Evolutionary conservation across 75 land plant genomes (phyloP), one percentile per base, ranked within the genome.

Genomic region (Selaginella moellendorffii): DNA sequence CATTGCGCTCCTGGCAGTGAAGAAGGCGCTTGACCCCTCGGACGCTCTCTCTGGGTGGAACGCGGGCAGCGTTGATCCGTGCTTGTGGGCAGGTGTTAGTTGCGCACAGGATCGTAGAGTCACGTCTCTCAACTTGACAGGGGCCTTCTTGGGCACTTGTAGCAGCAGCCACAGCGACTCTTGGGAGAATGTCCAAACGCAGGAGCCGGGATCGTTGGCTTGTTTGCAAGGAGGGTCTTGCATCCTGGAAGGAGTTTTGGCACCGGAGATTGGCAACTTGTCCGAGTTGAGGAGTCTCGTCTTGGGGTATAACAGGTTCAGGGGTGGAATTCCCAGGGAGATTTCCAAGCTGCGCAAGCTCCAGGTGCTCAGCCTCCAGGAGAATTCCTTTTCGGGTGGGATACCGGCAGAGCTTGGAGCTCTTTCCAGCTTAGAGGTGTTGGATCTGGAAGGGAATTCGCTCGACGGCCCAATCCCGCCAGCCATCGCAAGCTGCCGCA

Each of bases 31-130:
- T 22, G 85, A 71, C 25, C 76, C 83, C 0, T 46, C 29, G 2
- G 27, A 27, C 22, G 51, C 73, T n/a, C 75, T 83, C 30, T 58
- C 75, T 36, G 61, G n/a, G 68, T 84, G 87, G 87, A 60, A 58
- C 51, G 63, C 23, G 12, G 46, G 21, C 21, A 26, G 29, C 28
- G 8, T 10, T 24, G 18, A 61, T 54, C 77, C 78, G 46, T 84
- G 87, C 69, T 0, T 5, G 2, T 84, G 87, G 87, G 65, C 2
- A 20, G 87, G 87, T 0, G 76, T 84, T 24, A 29, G 65, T 0
- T 84, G 87, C 25, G 62, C 70, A 23, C 10, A 26, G 12, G 10
- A 0, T 25, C 67, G 66, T n/a, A 46, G 75, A 10, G 82, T 82
- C 0, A 54, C 36, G 1, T 52, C 71, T 19, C 30, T 83, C 1